Evolutionary conservation across 768 basidiomycete species (phyloP).

Genomic region (Lactarius vividus): DNA sequence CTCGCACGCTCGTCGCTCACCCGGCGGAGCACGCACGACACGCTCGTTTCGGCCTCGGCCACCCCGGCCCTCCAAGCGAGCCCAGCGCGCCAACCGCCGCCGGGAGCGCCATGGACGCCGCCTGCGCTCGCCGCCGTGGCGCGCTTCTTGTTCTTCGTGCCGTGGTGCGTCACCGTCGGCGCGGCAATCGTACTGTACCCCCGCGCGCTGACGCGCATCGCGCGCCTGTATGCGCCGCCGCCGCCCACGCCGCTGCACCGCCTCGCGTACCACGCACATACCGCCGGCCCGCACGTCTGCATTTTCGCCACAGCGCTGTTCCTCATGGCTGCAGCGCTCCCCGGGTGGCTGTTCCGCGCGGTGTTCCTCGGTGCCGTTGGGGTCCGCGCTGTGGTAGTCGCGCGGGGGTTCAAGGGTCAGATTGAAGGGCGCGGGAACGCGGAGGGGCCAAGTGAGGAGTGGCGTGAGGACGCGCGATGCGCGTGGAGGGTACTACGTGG

Average conservation of each 20-base stretch:
- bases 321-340: not conserved
- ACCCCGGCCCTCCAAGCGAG: not conserved
- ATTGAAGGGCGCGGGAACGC: not conserved
- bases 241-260: constrained; percentile 21
- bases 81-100: not conserved
- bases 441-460: constrained; percentile 4
- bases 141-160: constrained; percentile 23
- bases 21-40: constrained; percentile 6
- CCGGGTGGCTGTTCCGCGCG: not conserved
- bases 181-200: constrained; percentile 19
- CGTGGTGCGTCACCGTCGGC: constrained; percentile 26
- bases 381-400: constrained; percentile 10
- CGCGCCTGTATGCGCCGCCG: constrained; percentile 8
- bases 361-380: constrained; percentile 1
- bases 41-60: constrained; percentile 2
- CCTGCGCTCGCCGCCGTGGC: not conserved
- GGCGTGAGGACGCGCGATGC: constrained; percentile 22
- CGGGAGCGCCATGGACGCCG: not conserved
- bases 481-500: constrained; percentile 24
- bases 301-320: constrained; percentile 18
- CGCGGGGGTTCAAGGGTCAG: constrained; percentile 5
- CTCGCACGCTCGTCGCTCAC: not conserved
- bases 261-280: constrained; percentile 27
- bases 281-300: constrained; percentile 20
- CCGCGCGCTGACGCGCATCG: constrained; percentile 9